Conservation (phyloP, 106 monocot species). For the Dendrobium catenatum region DNA sequence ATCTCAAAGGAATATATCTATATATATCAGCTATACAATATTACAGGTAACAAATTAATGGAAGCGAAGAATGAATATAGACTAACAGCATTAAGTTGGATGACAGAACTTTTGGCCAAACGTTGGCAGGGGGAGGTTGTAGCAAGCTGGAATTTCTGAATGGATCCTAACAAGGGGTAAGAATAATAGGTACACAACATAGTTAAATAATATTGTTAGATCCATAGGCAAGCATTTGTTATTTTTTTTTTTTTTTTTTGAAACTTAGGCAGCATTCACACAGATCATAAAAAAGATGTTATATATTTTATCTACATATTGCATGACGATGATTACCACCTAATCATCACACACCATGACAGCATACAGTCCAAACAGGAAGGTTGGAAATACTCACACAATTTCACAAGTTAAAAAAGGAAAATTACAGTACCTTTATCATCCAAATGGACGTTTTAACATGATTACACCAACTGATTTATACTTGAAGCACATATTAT, state of each 20-base stretch:
- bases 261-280: too few species aligned
- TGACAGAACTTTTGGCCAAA: slow-evolving; percentile 86
- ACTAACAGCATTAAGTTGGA: slow-evolving; percentile 67
- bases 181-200: not conserved
- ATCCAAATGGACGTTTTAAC: not conserved
- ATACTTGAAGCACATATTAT: not conserved
- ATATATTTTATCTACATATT: not conserved
- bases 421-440: not conserved
- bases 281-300: not conserved
- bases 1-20: not conserved
- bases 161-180: slow-evolving; percentile 81
- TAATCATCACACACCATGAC: too few species aligned
- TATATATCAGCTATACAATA: not conserved
- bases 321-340: not conserved
- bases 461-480: not conserved
- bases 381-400: not conserved
- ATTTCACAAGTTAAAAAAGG: not conserved
- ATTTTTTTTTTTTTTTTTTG: too few species aligned
- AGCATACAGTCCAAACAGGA: not conserved
- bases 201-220: not conserved
- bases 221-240: not conserved
- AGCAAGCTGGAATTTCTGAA: slow-evolving; percentile 66
- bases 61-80: not conserved
- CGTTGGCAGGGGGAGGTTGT: slow-evolving; percentile 50
- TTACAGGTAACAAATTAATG: too few species aligned